Conservation (phyloP, 1,139 yeast genomes). For the Pichia sp. region DNA sequence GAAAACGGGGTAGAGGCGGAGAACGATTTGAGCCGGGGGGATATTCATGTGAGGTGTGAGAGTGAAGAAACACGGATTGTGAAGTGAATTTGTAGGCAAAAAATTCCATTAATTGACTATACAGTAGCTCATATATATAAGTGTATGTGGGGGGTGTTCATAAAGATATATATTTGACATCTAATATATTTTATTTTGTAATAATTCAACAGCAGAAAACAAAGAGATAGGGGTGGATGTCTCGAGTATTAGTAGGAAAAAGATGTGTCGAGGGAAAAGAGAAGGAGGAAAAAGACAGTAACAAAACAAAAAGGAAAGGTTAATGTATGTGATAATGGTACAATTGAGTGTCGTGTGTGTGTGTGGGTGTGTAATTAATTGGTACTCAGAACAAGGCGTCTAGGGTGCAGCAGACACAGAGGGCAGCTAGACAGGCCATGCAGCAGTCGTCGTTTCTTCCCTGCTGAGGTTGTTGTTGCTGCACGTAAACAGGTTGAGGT, state of each 20-base stretch:
- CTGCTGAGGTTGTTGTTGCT: slow-evolving; percentile 50
- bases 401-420: slow-evolving; percentile 71
- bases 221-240: neutral
- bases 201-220: neutral
- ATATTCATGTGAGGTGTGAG: neutral
- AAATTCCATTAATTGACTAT: neutral
- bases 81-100: neutral
- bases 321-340: neutral
- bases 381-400: slow-evolving; percentile 51
- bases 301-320: neutral
- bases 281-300: neutral
- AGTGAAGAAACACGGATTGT: neutral
- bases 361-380: neutral
- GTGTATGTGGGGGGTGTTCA: neutral
- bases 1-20: neutral
- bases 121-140: neutral
- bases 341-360: neutral
- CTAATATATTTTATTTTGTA: neutral
- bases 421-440: slow-evolving; percentile 66
- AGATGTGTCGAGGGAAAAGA: neutral
- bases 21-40: neutral
- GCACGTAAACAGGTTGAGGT: slow-evolving; percentile 66
- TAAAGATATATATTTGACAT: neutral
- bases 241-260: neutral
- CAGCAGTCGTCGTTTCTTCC: slow-evolving; percentile 48